phyloP scores from a whole-genome alignment of 306 rosid species.

The Vigna radiata region DNA sequence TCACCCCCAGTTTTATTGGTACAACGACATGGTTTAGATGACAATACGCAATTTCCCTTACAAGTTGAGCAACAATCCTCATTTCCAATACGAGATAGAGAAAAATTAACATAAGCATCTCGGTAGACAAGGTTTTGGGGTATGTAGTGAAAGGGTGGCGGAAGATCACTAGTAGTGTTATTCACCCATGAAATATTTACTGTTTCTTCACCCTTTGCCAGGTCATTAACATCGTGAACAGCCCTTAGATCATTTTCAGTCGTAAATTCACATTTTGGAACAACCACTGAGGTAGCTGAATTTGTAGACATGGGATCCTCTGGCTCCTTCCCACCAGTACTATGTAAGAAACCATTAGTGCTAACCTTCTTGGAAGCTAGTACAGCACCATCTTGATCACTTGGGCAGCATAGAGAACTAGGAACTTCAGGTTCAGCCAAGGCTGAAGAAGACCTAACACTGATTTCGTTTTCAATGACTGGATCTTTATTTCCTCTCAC shows the following conservation, averaged over 20 bases:
- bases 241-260: constrained; percentile 50
- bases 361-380: constrained; percentile 42
- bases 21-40: constrained; percentile 68
- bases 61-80: constrained; percentile 79
- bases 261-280: constrained; percentile 50
- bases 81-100: constrained; percentile 70
- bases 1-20: constrained; percentile 65
- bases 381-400: constrained; percentile 42
- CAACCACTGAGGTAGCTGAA: constrained; percentile 50
- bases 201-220: constrained; percentile 87
- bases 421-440: constrained; percentile 45
- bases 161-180: constrained; percentile 56
- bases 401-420: constrained; percentile 31
- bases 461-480: constrained; percentile 50
- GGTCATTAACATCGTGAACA: constrained; percentile 60
- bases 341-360: constrained; percentile 45
- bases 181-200: constrained; percentile 76
- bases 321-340: constrained; percentile 44
- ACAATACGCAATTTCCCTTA: constrained; percentile 77
- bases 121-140: constrained; percentile 62
- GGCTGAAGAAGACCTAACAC: constrained; percentile 40
- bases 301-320: constrained; percentile 46
- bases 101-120: constrained; percentile 63
- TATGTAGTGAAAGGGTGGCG: constrained; percentile 70
- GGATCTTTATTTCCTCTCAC: constrained; percentile 48